A percentile compares a stretch with the other conserved stretches of the same genome.
Conservation (phyloP, 2,329 filamentous ascomycete genomes). For the Ceratocystiopsis brevicomis region DNA sequence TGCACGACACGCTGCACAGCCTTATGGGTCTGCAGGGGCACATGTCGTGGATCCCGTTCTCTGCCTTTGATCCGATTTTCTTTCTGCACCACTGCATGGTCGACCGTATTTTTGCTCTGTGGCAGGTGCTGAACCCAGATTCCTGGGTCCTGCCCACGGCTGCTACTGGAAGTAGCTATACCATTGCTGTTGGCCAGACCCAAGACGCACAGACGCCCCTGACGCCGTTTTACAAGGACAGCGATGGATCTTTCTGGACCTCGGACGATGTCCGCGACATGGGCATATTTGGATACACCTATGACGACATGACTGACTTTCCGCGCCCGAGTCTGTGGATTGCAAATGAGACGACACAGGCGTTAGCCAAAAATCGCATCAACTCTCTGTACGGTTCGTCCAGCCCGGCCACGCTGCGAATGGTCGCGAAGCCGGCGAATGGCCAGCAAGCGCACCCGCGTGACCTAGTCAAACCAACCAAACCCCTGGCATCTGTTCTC, state of each 20-base stretch:
- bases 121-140: conserved; percentile 54
- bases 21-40: conserved; percentile 43
- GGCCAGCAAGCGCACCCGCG: not conserved
- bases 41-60: conserved; percentile 51
- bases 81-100: conserved; percentile 61
- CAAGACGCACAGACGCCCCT: conserved; percentile 38
- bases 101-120: conserved; percentile 57
- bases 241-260: conserved; percentile 45
- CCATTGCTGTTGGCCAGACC: conserved; percentile 31
- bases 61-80: conserved; percentile 63
- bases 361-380: conserved; percentile 30
- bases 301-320: conserved; percentile 35
- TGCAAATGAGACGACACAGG: conserved; percentile 17
- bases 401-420: conserved; percentile 17
- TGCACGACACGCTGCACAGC: conserved; percentile 45
- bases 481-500: conserved; percentile 14
- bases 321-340: conserved; percentile 7
- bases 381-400: conserved; percentile 42
- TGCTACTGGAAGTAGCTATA: conserved; percentile 41
- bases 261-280: conserved; percentile 41
- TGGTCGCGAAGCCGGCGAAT: not conserved
- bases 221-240: conserved; percentile 45
- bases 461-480: not conserved
- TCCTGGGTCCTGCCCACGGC: conserved; percentile 42
- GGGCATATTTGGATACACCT: conserved; percentile 52